Evolutionary conservation across 495 filamentous ascomycete species (phyloP).

Genomic region (Penicillium dipodomyicola): DNA sequence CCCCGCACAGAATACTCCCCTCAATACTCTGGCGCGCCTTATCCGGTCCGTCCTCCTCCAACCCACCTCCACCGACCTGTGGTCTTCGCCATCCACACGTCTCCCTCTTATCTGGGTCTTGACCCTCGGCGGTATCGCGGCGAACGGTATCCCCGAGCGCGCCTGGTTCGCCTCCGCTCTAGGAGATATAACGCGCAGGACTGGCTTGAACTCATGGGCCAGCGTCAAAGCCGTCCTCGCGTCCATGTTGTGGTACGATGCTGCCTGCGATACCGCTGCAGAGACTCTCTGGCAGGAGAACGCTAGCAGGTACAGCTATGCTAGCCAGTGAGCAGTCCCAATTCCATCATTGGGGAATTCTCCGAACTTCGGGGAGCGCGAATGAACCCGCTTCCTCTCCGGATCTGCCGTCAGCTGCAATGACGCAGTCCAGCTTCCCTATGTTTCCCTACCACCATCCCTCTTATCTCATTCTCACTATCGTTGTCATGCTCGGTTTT

Average conservation of each 20-base stretch:
- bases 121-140: slow-evolving; percentile 38
- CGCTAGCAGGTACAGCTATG: background rate
- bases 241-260: slow-evolving; percentile 37
- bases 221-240: slow-evolving; percentile 25
- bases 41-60: slow-evolving; percentile 23
- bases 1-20: slow-evolving; percentile 36
- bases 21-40: slow-evolving; percentile 25
- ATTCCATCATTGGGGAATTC: background rate
- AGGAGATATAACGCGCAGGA: slow-evolving; percentile 15
- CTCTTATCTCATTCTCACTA: background rate
- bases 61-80: slow-evolving; percentile 16
- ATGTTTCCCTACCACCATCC: background rate
- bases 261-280: slow-evolving; percentile 35
- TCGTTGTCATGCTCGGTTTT: background rate
- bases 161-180: slow-evolving; percentile 34
- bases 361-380: background rate
- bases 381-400: background rate
- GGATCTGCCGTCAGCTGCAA: background rate
- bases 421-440: background rate
- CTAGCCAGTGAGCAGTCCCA: background rate
- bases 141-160: slow-evolving; percentile 25
- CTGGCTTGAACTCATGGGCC: slow-evolving; percentile 25
- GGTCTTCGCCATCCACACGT: slow-evolving; percentile 25
- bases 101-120: slow-evolving; percentile 36
- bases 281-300: slow-evolving; percentile 30